Base-by-base conservation (phyloP, 305 asterid species). In the Rubia peregrina region DNA sequence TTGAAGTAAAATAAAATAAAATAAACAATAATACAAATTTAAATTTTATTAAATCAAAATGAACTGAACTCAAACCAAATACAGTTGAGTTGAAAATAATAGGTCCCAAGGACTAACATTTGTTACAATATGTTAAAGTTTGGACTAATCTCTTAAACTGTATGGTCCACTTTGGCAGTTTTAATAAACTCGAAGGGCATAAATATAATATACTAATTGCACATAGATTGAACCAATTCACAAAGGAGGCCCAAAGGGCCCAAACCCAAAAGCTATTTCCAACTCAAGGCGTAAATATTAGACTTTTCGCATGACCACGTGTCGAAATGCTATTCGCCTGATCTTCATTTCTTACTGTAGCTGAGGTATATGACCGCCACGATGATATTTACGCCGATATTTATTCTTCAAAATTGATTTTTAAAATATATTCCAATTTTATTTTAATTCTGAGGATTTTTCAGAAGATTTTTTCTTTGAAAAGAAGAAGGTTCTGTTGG, bases 341-440 rank as follows among this genome's bases (percentile, higher is more conserved):
- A 60, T 63, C 57, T 30, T 63, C 19, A 17, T 74, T 63, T 21
- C 19, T 16, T 2, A 5, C 41, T 46, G 63, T 7, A 62, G 69
- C 69, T n/a, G 51, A 42, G 66, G 51, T 19, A 65, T 42, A 65
- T 44, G 73, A 67, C 77, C 73, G 55, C 63, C 68, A 48, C 48
- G 77, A 74, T 68, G 73, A 68, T 68, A 60, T 46, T 33, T 43
- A 26, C 30, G 2, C 30, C 30, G 30, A 26, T 26, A 51, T 51
- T 51, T 51, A 3, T 51, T 51, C 21, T 51, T 16, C 22, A 51
- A 51, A 14, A 26, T 26, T 51, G 16, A 14, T 13, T 14, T 10
- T 51, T 16, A 7, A 44, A 33, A 33, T 33, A 33, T 33, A 0
- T 33, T 33, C 38, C 38, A 33, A 33, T 33, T 33, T 33, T 33